phyloP scores from a whole-genome alignment of 768 basidiomycete species.

The Mycena indigotica region DNA sequence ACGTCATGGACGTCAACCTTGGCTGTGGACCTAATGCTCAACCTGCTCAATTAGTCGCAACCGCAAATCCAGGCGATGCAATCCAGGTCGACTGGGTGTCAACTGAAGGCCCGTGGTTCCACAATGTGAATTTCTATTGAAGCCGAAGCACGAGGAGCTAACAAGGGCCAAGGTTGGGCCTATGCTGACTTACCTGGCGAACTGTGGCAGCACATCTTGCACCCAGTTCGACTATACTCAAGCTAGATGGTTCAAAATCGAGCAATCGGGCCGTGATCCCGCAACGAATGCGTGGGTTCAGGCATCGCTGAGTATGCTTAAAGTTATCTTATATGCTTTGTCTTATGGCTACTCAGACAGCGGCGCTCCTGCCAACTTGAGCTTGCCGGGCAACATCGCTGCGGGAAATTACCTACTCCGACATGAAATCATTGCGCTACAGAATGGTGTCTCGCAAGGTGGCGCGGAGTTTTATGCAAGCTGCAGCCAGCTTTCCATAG shows the following conservation, averaged over 20 bases:
- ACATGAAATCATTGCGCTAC: constrained; percentile 80
- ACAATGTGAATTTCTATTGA: background rate
- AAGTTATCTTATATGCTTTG: background rate
- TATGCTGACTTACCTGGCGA: constrained; percentile 73
- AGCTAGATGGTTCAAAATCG: constrained; percentile 78
- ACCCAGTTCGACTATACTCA: constrained; percentile 57
- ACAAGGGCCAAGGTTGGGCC: constrained; percentile 43
- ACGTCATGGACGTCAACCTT: constrained; percentile 43
- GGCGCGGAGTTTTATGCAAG: constrained; percentile 84
- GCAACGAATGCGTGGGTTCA: constrained; percentile 51
- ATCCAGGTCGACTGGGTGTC: constrained; percentile 45
- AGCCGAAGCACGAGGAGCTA: constrained; percentile 43
- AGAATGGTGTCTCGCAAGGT: constrained; percentile 54
- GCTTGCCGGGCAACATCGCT: constrained; percentile 53
- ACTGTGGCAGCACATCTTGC: constrained; percentile 60
- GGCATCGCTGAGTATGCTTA: constrained; percentile 50
- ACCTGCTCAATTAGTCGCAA: constrained; percentile 43
- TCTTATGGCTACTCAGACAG: constrained; percentile 10
- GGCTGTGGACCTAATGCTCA: constrained; percentile 51
- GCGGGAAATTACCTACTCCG: constrained; percentile 77
- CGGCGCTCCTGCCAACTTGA: constrained; percentile 43
- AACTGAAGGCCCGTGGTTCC: constrained; percentile 25
- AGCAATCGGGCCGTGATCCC: constrained; percentile 48
- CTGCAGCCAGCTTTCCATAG: constrained; percentile 61
- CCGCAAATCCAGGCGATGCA: constrained; percentile 49